Conservation (phyloP, 1,139 yeast species). For the Yamadazyma mexicana region DNA sequence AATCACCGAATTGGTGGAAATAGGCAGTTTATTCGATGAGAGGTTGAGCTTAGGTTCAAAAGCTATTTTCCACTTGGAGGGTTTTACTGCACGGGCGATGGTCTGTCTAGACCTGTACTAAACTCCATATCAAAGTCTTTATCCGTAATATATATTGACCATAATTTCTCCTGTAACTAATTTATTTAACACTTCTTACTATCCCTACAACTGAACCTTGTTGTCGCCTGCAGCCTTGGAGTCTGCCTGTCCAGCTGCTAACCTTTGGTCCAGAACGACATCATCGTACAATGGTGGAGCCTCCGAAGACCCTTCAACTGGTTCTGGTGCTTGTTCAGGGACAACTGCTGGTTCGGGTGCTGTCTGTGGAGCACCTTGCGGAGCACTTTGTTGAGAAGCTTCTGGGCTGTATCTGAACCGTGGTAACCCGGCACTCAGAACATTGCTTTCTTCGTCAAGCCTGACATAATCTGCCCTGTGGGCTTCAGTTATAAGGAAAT, state of each 20-base stretch:
- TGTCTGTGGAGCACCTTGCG: background rate
- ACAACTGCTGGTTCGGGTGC: constrained; percentile 3
- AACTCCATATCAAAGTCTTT: no score
- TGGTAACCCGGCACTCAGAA: background rate
- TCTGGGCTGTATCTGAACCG: background rate
- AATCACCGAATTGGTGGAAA: constrained; percentile 56
- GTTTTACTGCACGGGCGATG: constrained; percentile 89
- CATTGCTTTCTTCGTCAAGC: constrained; percentile 19
- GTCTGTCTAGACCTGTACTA: constrained; percentile 38
- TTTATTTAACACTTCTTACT: background rate
- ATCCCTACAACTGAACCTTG: constrained; percentile 30
- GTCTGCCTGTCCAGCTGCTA: constrained; percentile 7
- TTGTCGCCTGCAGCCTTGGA: constrained; percentile 29
- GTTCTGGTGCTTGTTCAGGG: constrained; percentile 3
- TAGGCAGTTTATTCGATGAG: constrained; percentile 81
- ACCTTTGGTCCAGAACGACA: constrained; percentile 9
- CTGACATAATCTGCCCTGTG: constrained; percentile 24
- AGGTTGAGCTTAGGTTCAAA: constrained; percentile 83
- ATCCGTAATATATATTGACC: background rate
- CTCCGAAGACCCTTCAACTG: constrained; percentile 14
- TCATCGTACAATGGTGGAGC: constrained; percentile 17
- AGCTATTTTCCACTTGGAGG: constrained; percentile 92
- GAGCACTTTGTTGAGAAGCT: no score
- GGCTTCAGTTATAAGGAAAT: constrained; percentile 24
- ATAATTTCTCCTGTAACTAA: background rate